A percentile compares a stretch with the other conserved stretches of the same genome.
Evolutionary conservation across 2,329 filamentous ascomycete genomes (phyloP).

Genomic region (Zasmidium angulare): DNA sequence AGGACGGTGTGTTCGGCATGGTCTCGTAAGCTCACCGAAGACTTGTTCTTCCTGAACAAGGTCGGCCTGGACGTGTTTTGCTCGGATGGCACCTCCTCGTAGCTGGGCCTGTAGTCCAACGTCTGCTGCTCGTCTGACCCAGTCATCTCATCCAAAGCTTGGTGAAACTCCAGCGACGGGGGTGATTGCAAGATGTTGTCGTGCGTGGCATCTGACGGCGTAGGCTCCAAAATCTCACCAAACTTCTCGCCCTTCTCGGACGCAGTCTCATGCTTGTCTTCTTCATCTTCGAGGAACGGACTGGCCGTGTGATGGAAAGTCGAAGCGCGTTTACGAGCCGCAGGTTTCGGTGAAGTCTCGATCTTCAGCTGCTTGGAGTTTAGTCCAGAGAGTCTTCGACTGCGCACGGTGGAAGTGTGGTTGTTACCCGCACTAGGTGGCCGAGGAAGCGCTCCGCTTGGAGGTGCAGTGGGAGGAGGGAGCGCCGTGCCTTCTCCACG

Average conservation of each 20-base stretch:
- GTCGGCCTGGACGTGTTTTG: constrained; percentile 25
- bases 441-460: constrained; percentile 23
- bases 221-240: constrained; percentile 21
- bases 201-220: constrained; percentile 27
- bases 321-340: constrained; percentile 30
- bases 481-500: constrained; percentile 25
- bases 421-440: constrained; percentile 22
- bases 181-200: constrained; percentile 32
- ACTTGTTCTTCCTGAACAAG: constrained; percentile 51
- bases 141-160: constrained; percentile 15
- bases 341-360: constrained; percentile 60
- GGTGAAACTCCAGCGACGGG: constrained; percentile 30
- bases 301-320: constrained; percentile 32
- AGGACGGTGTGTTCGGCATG: constrained; percentile 65
- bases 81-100: constrained; percentile 28
- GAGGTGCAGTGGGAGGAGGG: constrained; percentile 31
- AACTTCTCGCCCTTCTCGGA: constrained; percentile 21
- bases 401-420: constrained; percentile 48
- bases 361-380: constrained; percentile 84
- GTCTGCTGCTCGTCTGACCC: constrained; percentile 20
- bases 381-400: constrained; percentile 75
- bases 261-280: constrained; percentile 14
- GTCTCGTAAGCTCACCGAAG: constrained; percentile 63
- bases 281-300: constrained; percentile 25
- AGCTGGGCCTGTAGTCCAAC: constrained; percentile 20